Percentiles rank a stretch among this genome's conserved stretches.
Conservation (phyloP, 75 land plant genomes). For the Picea sitchensis region DNA sequence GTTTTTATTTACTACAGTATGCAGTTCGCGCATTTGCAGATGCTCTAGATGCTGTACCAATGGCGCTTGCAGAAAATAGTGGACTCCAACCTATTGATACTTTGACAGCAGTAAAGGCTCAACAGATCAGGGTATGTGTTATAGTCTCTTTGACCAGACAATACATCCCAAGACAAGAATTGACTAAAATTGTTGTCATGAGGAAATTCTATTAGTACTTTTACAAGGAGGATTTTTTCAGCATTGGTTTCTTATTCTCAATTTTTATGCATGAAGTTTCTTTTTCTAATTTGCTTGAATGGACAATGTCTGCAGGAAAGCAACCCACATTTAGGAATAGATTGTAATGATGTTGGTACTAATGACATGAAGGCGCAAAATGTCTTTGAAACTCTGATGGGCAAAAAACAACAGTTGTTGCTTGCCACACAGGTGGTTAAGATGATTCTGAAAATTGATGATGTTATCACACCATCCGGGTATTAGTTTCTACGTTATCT, state of each 20-base stretch:
- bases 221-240: too few species aligned
- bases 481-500: constrained; percentile 19
- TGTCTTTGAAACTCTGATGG: constrained; percentile 95
- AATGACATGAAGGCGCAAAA: constrained; percentile 94
- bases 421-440: constrained; percentile 99
- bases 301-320: constrained; percentile 56
- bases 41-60: constrained; percentile 90
- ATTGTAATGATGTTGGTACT: constrained; percentile 96
- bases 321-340: constrained; percentile 84
- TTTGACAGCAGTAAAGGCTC: constrained; percentile 85
- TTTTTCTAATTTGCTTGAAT: background rate
- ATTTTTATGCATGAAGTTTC: background rate
- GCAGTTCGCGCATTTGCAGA: constrained; percentile 97
- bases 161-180: too few species aligned
- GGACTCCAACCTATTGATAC: constrained; percentile 97
- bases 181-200: too few species aligned
- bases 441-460: constrained; percentile 98
- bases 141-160: background rate
- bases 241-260: background rate
- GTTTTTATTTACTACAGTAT: constrained; percentile 54
- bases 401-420: constrained; percentile 93
- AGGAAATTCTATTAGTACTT: too few species aligned
- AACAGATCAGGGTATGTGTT: constrained; percentile 79
- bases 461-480: constrained; percentile 82
- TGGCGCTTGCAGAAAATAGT: constrained; percentile 99